A percentile compares a stretch with the other conserved stretches of the same genome.
phyloP scores from a whole-genome alignment of 306 rosid species.

The Medicago arabica region DNA sequence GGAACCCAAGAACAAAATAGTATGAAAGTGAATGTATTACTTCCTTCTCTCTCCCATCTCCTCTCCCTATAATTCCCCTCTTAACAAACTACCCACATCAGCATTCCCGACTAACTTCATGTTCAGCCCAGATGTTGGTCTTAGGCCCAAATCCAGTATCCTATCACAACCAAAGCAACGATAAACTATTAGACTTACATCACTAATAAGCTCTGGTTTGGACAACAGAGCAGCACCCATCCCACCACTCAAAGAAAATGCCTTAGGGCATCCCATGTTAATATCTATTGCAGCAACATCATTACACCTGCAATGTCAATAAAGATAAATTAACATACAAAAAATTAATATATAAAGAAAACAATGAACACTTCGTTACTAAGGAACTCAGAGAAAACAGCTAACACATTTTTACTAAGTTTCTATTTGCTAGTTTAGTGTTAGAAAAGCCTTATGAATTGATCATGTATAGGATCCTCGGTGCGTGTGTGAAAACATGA shows the following conservation, averaged over 20 bases:
- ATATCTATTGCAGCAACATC: slow-evolving; percentile 92
- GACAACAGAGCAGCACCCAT: slow-evolving; percentile 87
- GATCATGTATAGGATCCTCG: slow-evolving; percentile 1
- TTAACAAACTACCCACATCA: neutral
- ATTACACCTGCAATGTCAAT: slow-evolving; percentile 56
- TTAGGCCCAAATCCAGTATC: neutral
- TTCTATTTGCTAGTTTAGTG: slow-evolving; percentile 12
- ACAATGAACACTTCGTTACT: neutral
- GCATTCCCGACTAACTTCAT: neutral
- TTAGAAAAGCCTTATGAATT: slow-evolving; percentile 9
- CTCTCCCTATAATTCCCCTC: neutral
- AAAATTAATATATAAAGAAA: slow-evolving; percentile 6
- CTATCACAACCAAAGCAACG: slow-evolving; percentile 13
- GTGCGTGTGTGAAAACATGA: neutral
- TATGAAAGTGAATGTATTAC: neutral
- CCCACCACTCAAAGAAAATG: slow-evolving; percentile 92
- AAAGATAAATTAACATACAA: slow-evolving; percentile 7
- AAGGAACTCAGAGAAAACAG: slow-evolving; percentile 1
- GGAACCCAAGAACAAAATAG: neutral
- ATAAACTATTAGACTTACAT: slow-evolving; percentile 55
- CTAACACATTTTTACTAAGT: neutral
- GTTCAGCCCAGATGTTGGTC: neutral
- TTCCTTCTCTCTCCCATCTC: neutral
- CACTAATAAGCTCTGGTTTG: slow-evolving; percentile 86
- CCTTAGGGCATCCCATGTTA: slow-evolving; percentile 95